phyloP scores from a whole-genome alignment of 371 early-diverging fungal genomes.

The Saksenaea vasiformis region DNA sequence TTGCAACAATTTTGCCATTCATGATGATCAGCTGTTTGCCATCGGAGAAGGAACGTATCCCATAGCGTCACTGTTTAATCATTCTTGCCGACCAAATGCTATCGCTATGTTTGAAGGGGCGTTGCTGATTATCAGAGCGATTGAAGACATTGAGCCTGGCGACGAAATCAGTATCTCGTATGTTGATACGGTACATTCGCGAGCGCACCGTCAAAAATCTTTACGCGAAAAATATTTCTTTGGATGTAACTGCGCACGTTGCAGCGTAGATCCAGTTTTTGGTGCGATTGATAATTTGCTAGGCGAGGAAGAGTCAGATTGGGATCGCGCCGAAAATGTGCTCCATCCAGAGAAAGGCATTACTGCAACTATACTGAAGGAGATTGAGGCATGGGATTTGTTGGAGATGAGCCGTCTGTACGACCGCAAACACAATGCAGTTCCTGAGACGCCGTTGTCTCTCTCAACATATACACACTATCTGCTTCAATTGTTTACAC shows the following conservation, averaged over 20 bases:
- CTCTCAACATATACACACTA: conserved; percentile 33
- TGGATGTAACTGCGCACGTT: conserved; percentile 72
- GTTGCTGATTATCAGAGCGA: conserved; percentile 58
- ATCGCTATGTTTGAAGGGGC: conserved; percentile 60
- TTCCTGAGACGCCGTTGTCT: conserved; percentile 26
- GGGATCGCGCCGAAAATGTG: conserved; percentile 33
- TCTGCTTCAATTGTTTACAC: conserved; percentile 29
- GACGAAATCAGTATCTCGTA: conserved; percentile 83
- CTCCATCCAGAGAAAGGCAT: conserved; percentile 3
- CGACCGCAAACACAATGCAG: conserved; percentile 28
- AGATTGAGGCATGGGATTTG: conserved; percentile 39
- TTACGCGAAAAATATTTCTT: conserved; percentile 77
- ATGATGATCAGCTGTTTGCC: conserved; percentile 65
- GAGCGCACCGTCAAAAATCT: conserved; percentile 51
- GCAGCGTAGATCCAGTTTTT: conserved; percentile 37
- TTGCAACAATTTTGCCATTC: conserved; percentile 77
- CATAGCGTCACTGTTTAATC: conserved; percentile 80
- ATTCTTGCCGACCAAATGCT: conserved; percentile 85
- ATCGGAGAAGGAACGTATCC: conserved; percentile 83
- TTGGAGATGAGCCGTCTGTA: conserved; percentile 24
- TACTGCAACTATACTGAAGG: conserved; percentile 7
- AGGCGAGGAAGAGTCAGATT: conserved; percentile 38
- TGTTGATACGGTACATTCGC: conserved; percentile 69
- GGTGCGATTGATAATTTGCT: conserved; percentile 36
- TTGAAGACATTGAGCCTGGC: conserved; percentile 61